Base-by-base conservation (phyloP, 139 green algal species). In the Yamagishiella unicocca region DNA sequence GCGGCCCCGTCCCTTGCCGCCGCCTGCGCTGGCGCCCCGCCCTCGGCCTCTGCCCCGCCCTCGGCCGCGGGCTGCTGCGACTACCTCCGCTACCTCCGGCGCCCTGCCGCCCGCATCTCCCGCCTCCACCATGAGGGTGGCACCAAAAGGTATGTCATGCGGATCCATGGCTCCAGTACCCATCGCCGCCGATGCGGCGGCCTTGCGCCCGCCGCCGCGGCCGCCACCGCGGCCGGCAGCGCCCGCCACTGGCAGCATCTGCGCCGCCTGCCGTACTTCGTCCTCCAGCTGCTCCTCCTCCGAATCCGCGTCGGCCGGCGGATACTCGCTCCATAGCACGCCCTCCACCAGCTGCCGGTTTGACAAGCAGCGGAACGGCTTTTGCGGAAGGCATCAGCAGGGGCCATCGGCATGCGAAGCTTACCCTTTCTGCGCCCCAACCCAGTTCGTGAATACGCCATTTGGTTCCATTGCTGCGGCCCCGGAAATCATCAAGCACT, bases 261-360 rank as follows among this genome's bases (percentile, higher is more conserved):
- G 1, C 37, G 53, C 14, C 33, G 53, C n/a, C 46, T 82, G 53
- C 53, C 38, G 9, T 24, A 74, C 10, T 50, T 90, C 62, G 75
- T 77, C 53, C 46, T 84, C 64, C 19, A 90, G 54, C 43, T 82
- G 27, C 29, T 62, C 43, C 82, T 88, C 87, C 8, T 90, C 87
- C 10, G 84, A 84, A n/a, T 90, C 87, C 31, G 84, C 58, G 1
- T 77, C 70, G 12, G 70, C 71, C 46, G 87, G 79, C 0, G 87
- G 87, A 43, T 84, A 90, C n/a, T 55, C 33, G 21, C n/a, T 35
- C 87, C 87, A 90, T 71, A 90, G 73, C 45, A 45, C 33, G 2
- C 45, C 31, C 2, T 19, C 40, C 1, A 89, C n/a, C 19, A 84
- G 24, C 84, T 84, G n/a, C n/a, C n/a, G n/a, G n/a, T n/a, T n/a